Evolutionary conservation across 2,329 filamentous ascomycete species (phyloP), one percentile per base, ranked within the genome.

Genomic region (Torrubiellomyces zombiae): DNA sequence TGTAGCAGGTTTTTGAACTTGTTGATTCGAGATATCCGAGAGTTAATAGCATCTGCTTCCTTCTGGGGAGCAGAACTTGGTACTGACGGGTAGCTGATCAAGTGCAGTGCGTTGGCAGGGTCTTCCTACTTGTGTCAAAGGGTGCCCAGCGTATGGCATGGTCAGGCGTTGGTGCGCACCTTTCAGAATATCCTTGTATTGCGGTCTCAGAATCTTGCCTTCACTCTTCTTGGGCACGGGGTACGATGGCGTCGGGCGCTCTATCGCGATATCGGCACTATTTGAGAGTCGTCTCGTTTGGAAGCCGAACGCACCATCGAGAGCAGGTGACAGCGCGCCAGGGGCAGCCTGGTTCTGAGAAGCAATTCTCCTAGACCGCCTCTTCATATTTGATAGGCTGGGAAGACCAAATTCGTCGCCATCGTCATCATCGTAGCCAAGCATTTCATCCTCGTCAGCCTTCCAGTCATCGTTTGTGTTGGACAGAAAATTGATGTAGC

Each of bases 1-100:
- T 98, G 89, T 6, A 98, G 61, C 26, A 98, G 80, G 40, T 77
- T 78, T 52, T 98, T 98, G 57, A 98, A 98, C 47, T 95, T 95
- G 55, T 98, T 94, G 47, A 98, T 98, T 33, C 89, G 75, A 6
- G 80, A 78, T 39, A 93, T 89, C 31, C 82, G 73, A 21, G 85
- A 78, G 28, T 79, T 85, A 44, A 92, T 75, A 9, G 75, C 76
- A 44, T 95, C 86, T 11, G 75, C 60, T 44, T 94, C 82, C 47
- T 91, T 95, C 2, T 75, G 64, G 1, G 73, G 67, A 3, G 85
- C 81, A 43, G 77, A 75, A 14, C 65, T 54, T 8, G 81, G 71
- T 22, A 79, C 60, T 1, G 79, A 57, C 5, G 83, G 74, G 50
- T 98, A 85, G 39, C 79, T 79, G 40, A 98, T 95, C 6, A 98